phyloP scores from a whole-genome alignment of 805 yeast species.

The Cyberlindnera maclurae region DNA sequence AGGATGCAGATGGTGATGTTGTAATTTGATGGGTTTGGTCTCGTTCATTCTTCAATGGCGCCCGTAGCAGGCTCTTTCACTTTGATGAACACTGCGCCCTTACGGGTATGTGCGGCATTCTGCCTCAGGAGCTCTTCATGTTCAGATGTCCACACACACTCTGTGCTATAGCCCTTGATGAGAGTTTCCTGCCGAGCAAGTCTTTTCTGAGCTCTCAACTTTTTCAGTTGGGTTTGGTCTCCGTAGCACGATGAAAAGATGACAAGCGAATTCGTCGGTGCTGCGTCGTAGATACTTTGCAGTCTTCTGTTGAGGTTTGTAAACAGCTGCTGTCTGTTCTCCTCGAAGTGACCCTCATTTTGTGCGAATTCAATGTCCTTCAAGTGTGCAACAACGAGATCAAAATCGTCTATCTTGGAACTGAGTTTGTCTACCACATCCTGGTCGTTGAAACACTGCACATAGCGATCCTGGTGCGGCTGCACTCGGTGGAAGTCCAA shows the following conservation, averaged over 20 bases:
- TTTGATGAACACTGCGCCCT: slow-evolving; percentile 51
- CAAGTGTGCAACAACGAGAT: slow-evolving; percentile 48
- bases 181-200: slow-evolving; percentile 37
- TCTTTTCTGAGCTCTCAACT: slow-evolving; percentile 37
- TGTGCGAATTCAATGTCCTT: slow-evolving; percentile 37
- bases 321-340: background rate
- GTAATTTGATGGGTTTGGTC: slow-evolving; percentile 2
- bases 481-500: slow-evolving; percentile 28
- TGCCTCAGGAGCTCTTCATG: slow-evolving; percentile 40
- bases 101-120: slow-evolving; percentile 47
- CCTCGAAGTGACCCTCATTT: slow-evolving; percentile 3
- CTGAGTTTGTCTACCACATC: slow-evolving; percentile 41
- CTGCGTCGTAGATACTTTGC: slow-evolving; percentile 36
- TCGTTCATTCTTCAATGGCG: background rate
- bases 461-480: slow-evolving; percentile 20
- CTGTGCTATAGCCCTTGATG: slow-evolving; percentile 31
- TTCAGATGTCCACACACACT: slow-evolving; percentile 44
- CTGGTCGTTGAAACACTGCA: slow-evolving; percentile 51
- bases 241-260: slow-evolving; percentile 60
- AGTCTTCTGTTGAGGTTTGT: slow-evolving; percentile 39
- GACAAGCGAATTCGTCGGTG: slow-evolving; percentile 56
- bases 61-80: slow-evolving; percentile 25
- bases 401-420: slow-evolving; percentile 12
- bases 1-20: slow-evolving; percentile 20
- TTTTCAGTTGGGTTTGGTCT: slow-evolving; percentile 40